Evolutionary conservation across 257 asterid genomes (phyloP).

Genomic region (Plantago ovata): DNA sequence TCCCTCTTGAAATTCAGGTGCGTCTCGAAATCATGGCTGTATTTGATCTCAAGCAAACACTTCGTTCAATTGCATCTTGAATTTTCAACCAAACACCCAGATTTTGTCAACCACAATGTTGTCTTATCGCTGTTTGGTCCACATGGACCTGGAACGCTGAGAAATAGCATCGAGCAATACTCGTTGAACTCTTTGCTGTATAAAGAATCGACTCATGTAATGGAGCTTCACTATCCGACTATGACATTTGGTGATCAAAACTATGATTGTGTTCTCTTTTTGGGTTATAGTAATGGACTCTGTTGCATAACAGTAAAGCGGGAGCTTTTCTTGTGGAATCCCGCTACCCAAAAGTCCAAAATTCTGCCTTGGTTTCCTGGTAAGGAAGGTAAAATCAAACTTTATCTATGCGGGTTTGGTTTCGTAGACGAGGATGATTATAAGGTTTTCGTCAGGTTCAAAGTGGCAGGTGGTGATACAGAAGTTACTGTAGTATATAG

Average conservation of each 20-base stretch:
- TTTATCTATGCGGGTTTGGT: background rate
- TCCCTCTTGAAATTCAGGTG: background rate
- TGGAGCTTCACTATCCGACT: no score
- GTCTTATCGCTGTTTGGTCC: background rate
- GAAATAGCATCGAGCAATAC: no score
- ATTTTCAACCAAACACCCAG: background rate
- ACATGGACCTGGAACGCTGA: no score
- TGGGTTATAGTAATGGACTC: no score
- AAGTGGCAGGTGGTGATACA: background rate
- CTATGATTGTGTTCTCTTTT: no score
- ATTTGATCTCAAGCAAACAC: background rate
- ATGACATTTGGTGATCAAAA: no score
- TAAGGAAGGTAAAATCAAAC: background rate
- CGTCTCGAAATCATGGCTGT: no score
- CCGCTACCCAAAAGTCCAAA: background rate
- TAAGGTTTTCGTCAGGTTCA: background rate
- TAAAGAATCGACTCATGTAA: no score
- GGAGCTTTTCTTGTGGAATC: no score
- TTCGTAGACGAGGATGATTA: background rate
- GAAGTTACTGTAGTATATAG: background rate
- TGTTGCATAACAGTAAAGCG: no score
- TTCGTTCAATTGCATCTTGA: background rate
- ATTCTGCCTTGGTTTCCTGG: background rate
- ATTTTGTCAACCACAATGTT: background rate
- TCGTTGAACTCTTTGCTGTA: no score